Evolutionary conservation across 352 stramenopile genomes (phyloP).

Genomic region (Globisporangium takayamanum): DNA sequence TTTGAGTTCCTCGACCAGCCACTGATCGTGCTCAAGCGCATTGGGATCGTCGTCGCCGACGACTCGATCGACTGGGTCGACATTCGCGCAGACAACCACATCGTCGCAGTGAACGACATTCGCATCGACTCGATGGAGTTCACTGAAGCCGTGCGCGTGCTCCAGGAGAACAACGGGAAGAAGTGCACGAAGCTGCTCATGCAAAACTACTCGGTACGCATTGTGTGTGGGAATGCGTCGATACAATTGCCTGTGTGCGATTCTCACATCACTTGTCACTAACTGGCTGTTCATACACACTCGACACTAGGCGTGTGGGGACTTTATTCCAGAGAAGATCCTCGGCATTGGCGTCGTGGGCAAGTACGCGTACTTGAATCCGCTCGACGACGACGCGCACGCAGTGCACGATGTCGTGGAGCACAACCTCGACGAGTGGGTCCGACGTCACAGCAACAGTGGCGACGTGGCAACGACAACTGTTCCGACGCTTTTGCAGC

Average conservation of each 20-base stretch:
- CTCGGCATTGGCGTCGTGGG: slow-evolving; percentile 70
- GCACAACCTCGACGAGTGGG: slow-evolving; percentile 59
- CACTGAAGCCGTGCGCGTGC: slow-evolving; percentile 57
- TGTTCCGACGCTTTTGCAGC: slow-evolving; percentile 18
- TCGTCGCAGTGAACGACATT: slow-evolving; percentile 84
- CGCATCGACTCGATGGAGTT: slow-evolving; percentile 84
- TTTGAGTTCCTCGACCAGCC: slow-evolving; percentile 86
- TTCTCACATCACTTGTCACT: background rate
- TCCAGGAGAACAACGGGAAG: slow-evolving; percentile 83
- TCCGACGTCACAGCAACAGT: slow-evolving; percentile 27
- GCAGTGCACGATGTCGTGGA: slow-evolving; percentile 21
- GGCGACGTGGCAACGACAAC: slow-evolving; percentile 10
- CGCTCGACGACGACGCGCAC: slow-evolving; percentile 39
- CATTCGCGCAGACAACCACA: slow-evolving; percentile 78
- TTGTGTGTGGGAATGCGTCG: background rate
- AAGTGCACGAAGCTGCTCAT: slow-evolving; percentile 84
- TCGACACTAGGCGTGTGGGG: slow-evolving; percentile 45
- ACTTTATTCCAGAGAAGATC: slow-evolving; percentile 87
- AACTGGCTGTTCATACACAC: background rate
- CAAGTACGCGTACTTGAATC: slow-evolving; percentile 75
- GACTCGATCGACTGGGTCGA: slow-evolving; percentile 78
- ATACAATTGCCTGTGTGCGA: background rate
- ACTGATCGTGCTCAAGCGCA: slow-evolving; percentile 80
- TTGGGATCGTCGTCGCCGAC: slow-evolving; percentile 65
- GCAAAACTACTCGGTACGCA: slow-evolving; percentile 74